Base-by-base conservation (phyloP, 306 rosid species). In the Cajanus cajan region DNA sequence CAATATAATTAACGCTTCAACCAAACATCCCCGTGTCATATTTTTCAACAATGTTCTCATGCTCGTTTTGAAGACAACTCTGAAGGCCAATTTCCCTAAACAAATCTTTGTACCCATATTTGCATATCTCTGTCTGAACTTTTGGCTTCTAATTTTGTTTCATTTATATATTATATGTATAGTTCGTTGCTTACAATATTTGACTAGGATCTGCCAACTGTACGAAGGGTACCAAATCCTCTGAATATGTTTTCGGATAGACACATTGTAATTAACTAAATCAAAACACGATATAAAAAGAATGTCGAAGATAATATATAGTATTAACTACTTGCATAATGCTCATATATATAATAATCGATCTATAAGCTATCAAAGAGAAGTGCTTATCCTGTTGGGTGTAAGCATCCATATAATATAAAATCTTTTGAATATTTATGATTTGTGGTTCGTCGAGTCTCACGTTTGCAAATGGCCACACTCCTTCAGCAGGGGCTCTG, bases 401-500 rank as follows among this genome's bases (percentile, higher is more conserved):
- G 10, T 14, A 74, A 73, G 43, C 76, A 22, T 47, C 72, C 16
- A 79, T 36, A 71, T 70, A 14, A 14, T 57, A 31, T 24, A 6
- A 51, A 4, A 28, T 5, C 21, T 31, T 47, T 69, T 52, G 45
- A 54, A n/a, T 68, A 55, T 43, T 41, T 31, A 19, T 57, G 50
- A 68, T 68, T 57, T 69, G 1, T 33, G 50, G 8, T 79, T 71
- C 48, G 57, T 51, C 83, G 72, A 39, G 65, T 69, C 63, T 54
- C 74, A 40, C 5, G 50, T 61, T 71, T 80, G 54, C 66, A 80
- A 62, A 48, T 61, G 68, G 70, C 78, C 44, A 8, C 39, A 57
- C 68, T 50, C 39, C 40, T 28, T 37, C 43, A 7, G 55, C 45
- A 13, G 25, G 39, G 48, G 75, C 50, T 75, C 21, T 21, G 33